A percentile compares a stretch with the other conserved stretches of the same genome.
Conservation (phyloP, 2,329 filamentous ascomycete species). For the Ascochyta viciae-villosae region DNA sequence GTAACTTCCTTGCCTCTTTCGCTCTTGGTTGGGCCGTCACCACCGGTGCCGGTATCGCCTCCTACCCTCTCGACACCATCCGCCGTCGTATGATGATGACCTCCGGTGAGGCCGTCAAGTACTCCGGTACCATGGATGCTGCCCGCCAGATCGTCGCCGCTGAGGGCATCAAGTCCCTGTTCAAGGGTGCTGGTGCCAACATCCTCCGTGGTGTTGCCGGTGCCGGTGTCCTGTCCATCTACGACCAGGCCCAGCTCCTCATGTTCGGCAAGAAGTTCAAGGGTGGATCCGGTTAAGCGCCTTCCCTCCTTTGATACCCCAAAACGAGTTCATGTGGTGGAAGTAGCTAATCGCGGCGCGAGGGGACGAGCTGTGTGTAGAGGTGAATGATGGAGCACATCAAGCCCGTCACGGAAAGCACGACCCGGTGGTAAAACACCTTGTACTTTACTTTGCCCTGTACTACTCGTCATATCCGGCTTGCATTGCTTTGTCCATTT, state of each 20-base stretch:
- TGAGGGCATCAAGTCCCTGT: constrained; percentile 98
- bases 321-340: constrained; percentile 46
- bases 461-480: constrained; percentile 49
- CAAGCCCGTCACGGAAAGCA: constrained; percentile 50
- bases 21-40: constrained; percentile 98
- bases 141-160: constrained; percentile 92
- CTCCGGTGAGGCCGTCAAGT: constrained; percentile 96
- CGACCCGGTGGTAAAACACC: constrained; percentile 49
- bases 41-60: constrained; percentile 99
- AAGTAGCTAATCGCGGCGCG: constrained; percentile 43
- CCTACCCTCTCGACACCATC: constrained; percentile 99
- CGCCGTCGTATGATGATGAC: constrained; percentile 99
- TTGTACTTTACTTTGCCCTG: constrained; percentile 54
- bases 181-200: constrained; percentile 99
- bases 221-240: constrained; percentile 99
- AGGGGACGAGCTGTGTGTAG: constrained; percentile 42
- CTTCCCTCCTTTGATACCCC: constrained; percentile 44
- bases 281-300: constrained; percentile 56
- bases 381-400: constrained; percentile 47
- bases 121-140: constrained; percentile 95
- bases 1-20: constrained; percentile 99
- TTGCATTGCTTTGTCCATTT: constrained; percentile 50
- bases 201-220: constrained; percentile 99
- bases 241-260: constrained; percentile 99
- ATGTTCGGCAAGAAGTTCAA: constrained; percentile 99